These are phyloP conservation scores for Leptographium lundbergii DNA, from an alignment of 2,329 filamentous ascomycete species.

Conservation along the genomic window DNA sequence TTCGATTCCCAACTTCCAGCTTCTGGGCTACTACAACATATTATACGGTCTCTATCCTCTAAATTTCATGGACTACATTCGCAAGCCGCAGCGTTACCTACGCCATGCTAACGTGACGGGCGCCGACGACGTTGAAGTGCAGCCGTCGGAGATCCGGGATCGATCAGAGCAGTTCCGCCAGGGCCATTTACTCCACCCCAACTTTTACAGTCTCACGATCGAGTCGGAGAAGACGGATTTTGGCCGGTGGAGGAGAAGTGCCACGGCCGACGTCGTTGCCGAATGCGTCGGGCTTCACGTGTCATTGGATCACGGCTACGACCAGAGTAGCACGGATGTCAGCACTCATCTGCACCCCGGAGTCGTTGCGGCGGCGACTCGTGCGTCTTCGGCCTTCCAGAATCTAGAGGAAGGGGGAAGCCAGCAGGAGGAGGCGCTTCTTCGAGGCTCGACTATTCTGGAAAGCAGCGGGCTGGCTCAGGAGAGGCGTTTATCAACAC, in stretches of 20 bases:
- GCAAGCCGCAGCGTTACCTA: constrained; percentile 68
- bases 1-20: constrained; percentile 42
- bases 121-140: constrained; percentile 63
- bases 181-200: constrained; percentile 66
- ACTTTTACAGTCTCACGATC: constrained; percentile 67
- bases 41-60: constrained; percentile 74
- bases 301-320: constrained; percentile 14
- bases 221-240: constrained; percentile 69
- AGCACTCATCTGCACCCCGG: background rate
- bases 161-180: constrained; percentile 63
- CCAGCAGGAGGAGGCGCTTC: constrained; percentile 18
- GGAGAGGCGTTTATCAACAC: constrained; percentile 19
- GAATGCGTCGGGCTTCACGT: constrained; percentile 62
- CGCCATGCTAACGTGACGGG: constrained; percentile 59
- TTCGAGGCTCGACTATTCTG: constrained; percentile 21
- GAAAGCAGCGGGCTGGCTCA: background rate
- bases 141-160: constrained; percentile 64
- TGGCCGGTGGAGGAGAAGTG: constrained; percentile 67
- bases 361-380: background rate
- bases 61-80: constrained; percentile 77
- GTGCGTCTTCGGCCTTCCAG: background rate
- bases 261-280: constrained; percentile 67
- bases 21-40: constrained; percentile 67
- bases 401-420: background rate
- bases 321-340: background rate